Percentiles rank a stretch among this genome's conserved stretches.
These are phyloP conservation scores for Chamaecrista fasciculata DNA, from an alignment of 306 rosid genomes.

Conservation along the genomic window DNA sequence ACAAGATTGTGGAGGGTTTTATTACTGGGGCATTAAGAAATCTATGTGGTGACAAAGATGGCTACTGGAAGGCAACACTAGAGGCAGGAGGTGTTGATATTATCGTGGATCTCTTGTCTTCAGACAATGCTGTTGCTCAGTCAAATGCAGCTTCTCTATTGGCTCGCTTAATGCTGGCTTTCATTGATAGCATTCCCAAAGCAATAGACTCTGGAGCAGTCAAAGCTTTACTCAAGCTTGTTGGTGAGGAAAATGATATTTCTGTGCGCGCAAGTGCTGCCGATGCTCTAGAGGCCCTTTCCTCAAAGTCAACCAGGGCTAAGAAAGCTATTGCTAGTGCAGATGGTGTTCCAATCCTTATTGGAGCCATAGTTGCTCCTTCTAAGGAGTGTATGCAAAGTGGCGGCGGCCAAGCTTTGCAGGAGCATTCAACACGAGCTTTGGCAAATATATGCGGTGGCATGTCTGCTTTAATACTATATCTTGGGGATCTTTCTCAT, in stretches of 20 bases:
- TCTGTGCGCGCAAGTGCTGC: constrained; percentile 98
- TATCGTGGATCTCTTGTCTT: constrained; percentile 79
- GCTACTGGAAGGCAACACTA: constrained; percentile 89
- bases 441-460: constrained; percentile 94
- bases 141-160: constrained; percentile 95
- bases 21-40: constrained; percentile 93
- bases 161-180: constrained; percentile 90
- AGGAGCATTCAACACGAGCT: constrained; percentile 79
- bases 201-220: constrained; percentile 93
- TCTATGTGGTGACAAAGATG: constrained; percentile 93
- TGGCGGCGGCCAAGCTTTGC: constrained; percentile 69
- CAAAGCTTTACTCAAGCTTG: constrained; percentile 74
- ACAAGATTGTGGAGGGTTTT: constrained; percentile 93
- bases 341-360: constrained; percentile 77
- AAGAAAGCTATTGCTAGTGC: constrained; percentile 73
- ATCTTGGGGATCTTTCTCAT: constrained; percentile 89
- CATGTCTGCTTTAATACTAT: constrained; percentile 73
- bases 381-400: constrained; percentile 94
- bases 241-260: constrained; percentile 73
- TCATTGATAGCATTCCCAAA: constrained; percentile 89
- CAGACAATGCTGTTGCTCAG: constrained; percentile 84
- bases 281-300: constrained; percentile 90
- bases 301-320: constrained; percentile 71
- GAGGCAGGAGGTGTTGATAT: constrained; percentile 98
- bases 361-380: constrained; percentile 96